Evolutionary conservation across 2,329 filamentous ascomycete species (phyloP).

Genomic region (Colletotrichum abscissum): DNA sequence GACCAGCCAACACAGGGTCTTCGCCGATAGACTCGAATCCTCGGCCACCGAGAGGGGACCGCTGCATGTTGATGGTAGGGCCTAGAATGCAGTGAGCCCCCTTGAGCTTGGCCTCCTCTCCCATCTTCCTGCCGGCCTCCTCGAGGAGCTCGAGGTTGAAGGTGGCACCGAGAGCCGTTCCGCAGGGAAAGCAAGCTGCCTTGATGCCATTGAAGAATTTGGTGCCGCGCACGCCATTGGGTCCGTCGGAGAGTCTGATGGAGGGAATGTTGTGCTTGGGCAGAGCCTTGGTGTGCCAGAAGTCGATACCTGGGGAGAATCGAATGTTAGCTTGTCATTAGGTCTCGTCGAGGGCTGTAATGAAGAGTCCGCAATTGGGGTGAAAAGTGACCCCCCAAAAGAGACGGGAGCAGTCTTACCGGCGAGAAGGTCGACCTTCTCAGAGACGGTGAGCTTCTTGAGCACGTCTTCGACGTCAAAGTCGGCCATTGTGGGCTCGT

Average conservation of each 20-base stretch:
- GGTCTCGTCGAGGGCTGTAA: no score
- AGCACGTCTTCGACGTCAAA: constrained; percentile 66
- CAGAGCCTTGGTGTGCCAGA: constrained; percentile 75
- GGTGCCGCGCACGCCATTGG: constrained; percentile 75
- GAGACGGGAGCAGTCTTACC: constrained; percentile 46
- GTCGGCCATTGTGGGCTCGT: constrained; percentile 46
- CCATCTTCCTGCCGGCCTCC: constrained; percentile 62
- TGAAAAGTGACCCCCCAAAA: neutral
- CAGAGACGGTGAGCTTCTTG: constrained; percentile 62
- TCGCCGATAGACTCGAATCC: constrained; percentile 71
- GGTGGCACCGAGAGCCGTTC: constrained; percentile 67
- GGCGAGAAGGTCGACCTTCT: constrained; percentile 65
- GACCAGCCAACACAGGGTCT: constrained; percentile 67
- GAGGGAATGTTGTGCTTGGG: constrained; percentile 71
- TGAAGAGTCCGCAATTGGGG: neutral
- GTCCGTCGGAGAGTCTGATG: constrained; percentile 74
- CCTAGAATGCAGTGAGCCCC: constrained; percentile 69
- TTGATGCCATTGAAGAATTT: constrained; percentile 74
- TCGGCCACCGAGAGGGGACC: constrained; percentile 68
- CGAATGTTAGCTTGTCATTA: neutral
- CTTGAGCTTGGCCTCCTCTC: constrained; percentile 64
- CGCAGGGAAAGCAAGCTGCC: constrained; percentile 71
- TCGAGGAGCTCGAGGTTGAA: constrained; percentile 66
- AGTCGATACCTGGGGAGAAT: constrained; percentile 65
- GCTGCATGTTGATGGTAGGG: constrained; percentile 73